Conservation (phyloP, 441 rosid genomes). For the Populus hybrid region DNA sequence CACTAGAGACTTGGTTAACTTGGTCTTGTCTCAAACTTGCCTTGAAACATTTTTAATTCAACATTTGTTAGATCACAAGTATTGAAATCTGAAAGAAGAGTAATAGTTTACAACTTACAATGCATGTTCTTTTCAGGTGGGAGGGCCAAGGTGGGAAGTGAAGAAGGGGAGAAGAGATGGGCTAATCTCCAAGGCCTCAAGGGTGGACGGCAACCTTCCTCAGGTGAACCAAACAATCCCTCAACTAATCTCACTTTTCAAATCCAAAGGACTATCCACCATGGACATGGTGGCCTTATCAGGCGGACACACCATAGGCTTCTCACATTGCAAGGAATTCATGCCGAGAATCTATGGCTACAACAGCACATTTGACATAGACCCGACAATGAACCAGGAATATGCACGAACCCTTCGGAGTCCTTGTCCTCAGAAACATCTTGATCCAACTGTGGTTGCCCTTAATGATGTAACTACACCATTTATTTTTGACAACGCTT, state of each 20-base stretch:
- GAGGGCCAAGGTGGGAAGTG: no score
- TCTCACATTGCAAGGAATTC: background rate
- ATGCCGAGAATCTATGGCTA: background rate
- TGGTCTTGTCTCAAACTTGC: no score
- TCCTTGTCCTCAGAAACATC: background rate
- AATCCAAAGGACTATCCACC: background rate
- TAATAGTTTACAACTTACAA: no score
- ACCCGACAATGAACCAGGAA: background rate
- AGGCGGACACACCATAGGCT: background rate
- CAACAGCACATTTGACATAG: background rate
- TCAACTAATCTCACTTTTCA: no score
- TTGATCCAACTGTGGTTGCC: background rate
- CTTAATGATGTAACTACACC: background rate
- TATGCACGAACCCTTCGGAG: background rate
- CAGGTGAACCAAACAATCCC: background rate
- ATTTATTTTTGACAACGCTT: background rate
- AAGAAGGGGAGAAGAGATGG: background rate
- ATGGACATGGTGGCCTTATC: background rate
- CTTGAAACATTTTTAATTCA: no score
- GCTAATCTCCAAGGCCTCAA: background rate
- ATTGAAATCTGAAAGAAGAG: no score
- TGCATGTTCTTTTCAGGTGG: no score
- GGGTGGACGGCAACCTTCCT: background rate
- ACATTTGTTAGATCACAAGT: background rate
- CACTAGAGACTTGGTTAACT: background rate